Evolutionary conservation across 176 grass and related monocot species (phyloP).

Genomic region (Ananas comosus): DNA sequence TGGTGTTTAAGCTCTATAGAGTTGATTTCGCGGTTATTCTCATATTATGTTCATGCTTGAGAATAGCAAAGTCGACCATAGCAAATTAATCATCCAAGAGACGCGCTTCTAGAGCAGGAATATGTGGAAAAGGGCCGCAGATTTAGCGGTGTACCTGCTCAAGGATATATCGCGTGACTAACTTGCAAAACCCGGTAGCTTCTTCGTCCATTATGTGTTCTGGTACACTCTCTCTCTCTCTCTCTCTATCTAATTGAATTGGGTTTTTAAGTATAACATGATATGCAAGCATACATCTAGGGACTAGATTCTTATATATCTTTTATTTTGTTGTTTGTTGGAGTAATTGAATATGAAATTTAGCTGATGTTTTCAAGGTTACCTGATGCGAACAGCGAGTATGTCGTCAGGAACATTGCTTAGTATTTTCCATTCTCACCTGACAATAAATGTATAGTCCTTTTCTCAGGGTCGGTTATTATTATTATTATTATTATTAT

Average conservation of each 20-base stretch:
- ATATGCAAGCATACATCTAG: background rate
- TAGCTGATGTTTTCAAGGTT: background rate
- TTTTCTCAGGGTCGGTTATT: too few species aligned
- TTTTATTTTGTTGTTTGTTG: background rate
- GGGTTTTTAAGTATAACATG: too few species aligned
- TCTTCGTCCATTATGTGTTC: too few species aligned
- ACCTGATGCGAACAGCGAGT: background rate
- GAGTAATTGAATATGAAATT: background rate
- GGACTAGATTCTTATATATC: background rate
- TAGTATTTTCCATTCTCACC: background rate
- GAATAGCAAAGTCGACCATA: background rate
- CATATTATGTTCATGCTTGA: background rate
- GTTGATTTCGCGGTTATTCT: background rate
- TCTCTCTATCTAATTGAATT: too few species aligned
- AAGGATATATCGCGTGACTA: too few species aligned
- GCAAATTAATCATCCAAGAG: background rate
- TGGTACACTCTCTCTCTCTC: too few species aligned
- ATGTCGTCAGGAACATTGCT: background rate
- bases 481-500: too few species aligned
- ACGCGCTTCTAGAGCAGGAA: too few species aligned
- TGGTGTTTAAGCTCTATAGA: conserved; percentile 42
- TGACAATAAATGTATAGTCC: too few species aligned
- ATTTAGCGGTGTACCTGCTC: too few species aligned
- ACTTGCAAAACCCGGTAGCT: too few species aligned
- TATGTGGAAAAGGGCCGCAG: too few species aligned